Base-by-base conservation (phyloP, 768 basidiomycete species). In the Lactifluus rugatus region DNA sequence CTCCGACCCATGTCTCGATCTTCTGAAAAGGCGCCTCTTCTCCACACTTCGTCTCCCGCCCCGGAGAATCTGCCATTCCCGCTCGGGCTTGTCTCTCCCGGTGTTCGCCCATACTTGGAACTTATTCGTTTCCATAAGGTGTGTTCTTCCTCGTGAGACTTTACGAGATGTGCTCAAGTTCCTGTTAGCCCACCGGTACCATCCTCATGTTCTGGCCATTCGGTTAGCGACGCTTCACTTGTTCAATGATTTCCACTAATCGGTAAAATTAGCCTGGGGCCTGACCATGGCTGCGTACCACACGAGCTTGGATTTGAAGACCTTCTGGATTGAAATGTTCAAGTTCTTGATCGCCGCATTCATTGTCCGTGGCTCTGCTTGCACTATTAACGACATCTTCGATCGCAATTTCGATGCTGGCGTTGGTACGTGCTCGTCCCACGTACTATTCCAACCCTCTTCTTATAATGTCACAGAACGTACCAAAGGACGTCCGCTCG, bases 341-440 rank as follows among this genome's bases (percentile, higher is more conserved):
- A 57, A 42, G 52, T 57, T 48, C 48, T 44, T 56, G 34, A 37
- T 54, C 2, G 45, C 64, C 8, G 48, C 60, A 14, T 51, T 58
- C 28, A 8, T 63, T 17, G 54, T 61, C 8, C 66, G 66, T 46
- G 65, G 62, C 45, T 66, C 66, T 17, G 65, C 57, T n/a, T 67
- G 66, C 52, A 62, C 65, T 28, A 66, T 66, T 48, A 67, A 66
- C 41, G 67, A 68, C 19, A 65, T 68, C 19, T 65, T 64, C 56
- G 67, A 68, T 44, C 62, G 61, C 21, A 54, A 68, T 26, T 60
- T 72, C 52, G 74, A 74, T 55, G 62, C 65, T 5, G 67, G 67
- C 61, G 74, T 75, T 57, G 74, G 73, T 60, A 19, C 16, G 59
- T 34, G 8, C 28, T 69, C 45, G 39, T 71, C 62, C 14, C 1